Base-by-base conservation (phyloP, 2,329 filamentous ascomycete species). In the Aspergillus sp. region DNA sequence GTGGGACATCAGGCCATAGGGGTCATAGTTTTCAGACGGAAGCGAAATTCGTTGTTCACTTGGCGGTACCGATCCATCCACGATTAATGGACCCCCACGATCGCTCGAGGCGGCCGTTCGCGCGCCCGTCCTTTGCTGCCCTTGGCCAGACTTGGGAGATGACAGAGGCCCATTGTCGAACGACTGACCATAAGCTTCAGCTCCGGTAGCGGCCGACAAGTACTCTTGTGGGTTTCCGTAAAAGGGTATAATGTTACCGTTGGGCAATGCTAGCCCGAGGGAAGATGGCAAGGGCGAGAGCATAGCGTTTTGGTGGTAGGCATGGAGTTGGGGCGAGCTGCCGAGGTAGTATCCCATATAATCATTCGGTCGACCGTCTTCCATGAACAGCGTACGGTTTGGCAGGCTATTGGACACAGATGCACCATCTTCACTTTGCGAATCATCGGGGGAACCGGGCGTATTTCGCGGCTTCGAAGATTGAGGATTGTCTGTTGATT, bases 271-370 rank as follows among this genome's bases (percentile, higher is more conserved):
- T 24, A 77, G 62, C 9, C 76, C 76, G 49, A 73, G 70, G n/a
- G 70, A 69, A 7, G 72, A 62, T 12, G 75, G 68, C 9, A 77
- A 59, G 15, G 75, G 73, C 19, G 76, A 73, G 17, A 75, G 59
- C 58, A 76, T 70, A 5, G 70, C 64, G 33, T 69, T 73, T 23
- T 77, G 73, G 54, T 76, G 73, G 61, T 75, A 76, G 14, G 72
- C 63, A 54, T 76, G 74, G 45, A 77, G 59, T 49, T 78, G 78
- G 23, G 76, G 75, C 12, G 77, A 75, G 46, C 73, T 76, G 46
- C 73, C 72, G 40, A 80, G 63, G 62, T 79, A 80, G 62, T 80
- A 80, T 21, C 77, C 73, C 59, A 78, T 66, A 61, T 77, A 78
- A 49, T 80, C 79, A n/a, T 75, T 68, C 9, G 72, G 63, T 45